These are phyloP conservation scores for Magnusiomyces tetraspermus DNA, from an alignment of 1,139 yeast species.

Conservation along the genomic window DNA sequence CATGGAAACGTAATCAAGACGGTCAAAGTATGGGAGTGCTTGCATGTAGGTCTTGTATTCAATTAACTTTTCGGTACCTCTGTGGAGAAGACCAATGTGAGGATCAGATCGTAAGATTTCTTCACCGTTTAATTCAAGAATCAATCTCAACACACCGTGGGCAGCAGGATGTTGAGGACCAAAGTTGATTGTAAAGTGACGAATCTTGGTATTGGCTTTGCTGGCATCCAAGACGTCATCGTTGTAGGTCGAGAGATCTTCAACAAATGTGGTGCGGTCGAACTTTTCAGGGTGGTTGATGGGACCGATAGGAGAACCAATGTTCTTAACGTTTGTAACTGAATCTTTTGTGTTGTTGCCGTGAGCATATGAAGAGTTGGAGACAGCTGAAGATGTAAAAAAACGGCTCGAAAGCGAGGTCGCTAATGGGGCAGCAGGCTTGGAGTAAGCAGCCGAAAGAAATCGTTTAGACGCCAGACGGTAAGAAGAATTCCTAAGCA, in stretches of 20 bases:
- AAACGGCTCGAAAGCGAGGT: not conserved
- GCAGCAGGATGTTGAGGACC: conserved; percentile 97
- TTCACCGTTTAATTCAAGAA: conserved; percentile 80
- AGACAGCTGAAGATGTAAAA: conserved; percentile 10
- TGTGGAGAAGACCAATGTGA: conserved; percentile 76
- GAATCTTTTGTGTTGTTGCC: conserved; percentile 14
- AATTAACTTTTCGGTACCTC: conserved; percentile 84
- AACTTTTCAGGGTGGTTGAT: conserved; percentile 27
- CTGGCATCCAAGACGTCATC: conserved; percentile 22
- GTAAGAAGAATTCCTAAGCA: conserved; percentile 6
- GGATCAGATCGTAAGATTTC: conserved; percentile 84
- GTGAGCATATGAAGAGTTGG: conserved; percentile 9
- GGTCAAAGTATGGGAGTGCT: conserved; percentile 82
- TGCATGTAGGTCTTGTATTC: conserved; percentile 77
- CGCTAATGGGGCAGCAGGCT: not conserved
- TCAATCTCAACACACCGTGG: conserved; percentile 82
- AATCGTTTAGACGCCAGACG: conserved; percentile 5
- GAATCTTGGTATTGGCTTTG: conserved; percentile 41
- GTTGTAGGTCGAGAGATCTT: conserved; percentile 26
- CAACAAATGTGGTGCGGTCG: conserved; percentile 30
- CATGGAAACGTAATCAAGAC: conserved; percentile 84
- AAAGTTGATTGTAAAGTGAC: conserved; percentile 82
- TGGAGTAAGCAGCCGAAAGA: not conserved
- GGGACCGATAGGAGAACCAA: conserved; percentile 30
- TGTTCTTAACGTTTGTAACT: conserved; percentile 21